Conservation (phyloP, 192 early-diverging fungal genomes). For the Funneliformis geosporum region DNA sequence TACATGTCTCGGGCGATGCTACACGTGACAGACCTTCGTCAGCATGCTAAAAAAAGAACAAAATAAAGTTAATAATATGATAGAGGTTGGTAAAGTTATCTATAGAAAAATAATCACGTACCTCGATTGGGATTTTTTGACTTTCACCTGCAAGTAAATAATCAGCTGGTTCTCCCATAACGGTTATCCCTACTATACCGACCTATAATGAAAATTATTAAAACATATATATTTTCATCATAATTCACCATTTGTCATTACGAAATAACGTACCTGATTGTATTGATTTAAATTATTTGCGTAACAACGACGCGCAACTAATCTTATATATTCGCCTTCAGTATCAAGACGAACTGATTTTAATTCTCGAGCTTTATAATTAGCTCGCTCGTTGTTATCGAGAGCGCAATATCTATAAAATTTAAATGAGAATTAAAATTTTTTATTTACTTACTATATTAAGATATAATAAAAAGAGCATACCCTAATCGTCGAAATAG, state of each 20-base stretch:
- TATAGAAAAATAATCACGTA: not conserved
- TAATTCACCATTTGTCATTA: not conserved
- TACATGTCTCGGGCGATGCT: conserved; percentile 30
- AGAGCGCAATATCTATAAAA: conserved; percentile 63
- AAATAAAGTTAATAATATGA: not conserved
- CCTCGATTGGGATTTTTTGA: conserved; percentile 30
- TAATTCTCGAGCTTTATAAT: conserved; percentile 71
- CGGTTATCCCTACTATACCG: conserved; percentile 63
- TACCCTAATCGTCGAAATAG: conserved; percentile 47
- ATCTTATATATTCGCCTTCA: conserved; percentile 65
- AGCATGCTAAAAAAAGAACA: conserved; percentile 19
- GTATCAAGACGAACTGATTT: conserved; percentile 74
- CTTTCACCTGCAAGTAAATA: conserved; percentile 30
- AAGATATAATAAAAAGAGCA: not conserved
- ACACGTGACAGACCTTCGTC: conserved; percentile 30
- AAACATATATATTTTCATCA: not conserved
- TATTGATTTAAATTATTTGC: conserved; percentile 72
- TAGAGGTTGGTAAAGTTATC: not conserved
- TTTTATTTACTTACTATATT: not conserved
- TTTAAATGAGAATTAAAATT: not conserved
- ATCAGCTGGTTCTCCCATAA: conserved; percentile 57
- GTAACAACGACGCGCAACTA: conserved; percentile 69
- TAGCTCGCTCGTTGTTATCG: conserved; percentile 60
- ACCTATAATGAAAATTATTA: conserved; percentile 43
- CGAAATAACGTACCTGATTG: conserved; percentile 75